Base-by-base conservation (phyloP, 108 stramenopile species). In the Fragilariopsis cylindrus region DNA sequence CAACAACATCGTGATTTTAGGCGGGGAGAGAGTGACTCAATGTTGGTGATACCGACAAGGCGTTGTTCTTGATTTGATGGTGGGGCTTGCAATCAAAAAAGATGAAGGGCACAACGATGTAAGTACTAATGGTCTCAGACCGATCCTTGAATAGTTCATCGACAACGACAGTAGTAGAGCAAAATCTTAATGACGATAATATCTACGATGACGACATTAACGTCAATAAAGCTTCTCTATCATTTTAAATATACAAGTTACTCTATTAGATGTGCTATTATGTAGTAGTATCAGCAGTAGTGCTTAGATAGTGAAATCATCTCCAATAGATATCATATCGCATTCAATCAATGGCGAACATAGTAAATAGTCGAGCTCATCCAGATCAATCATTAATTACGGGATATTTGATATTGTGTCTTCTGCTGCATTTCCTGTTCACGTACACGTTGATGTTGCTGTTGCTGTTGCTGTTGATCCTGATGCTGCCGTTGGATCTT, bases 401-500 rank as follows among this genome's bases (percentile, higher is more conserved):
- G 52, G 1, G 52, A 12, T 15, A 53, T 53, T 53, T n/a, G 15
- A n/a, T 53, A 53, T 12, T n/a, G n/a, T 53, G 52, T 53, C 52
- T n/a, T 53, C 15, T 53, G 12, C 15, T 53, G 12, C 1, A 53
- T 53, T 12, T n/a, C 15, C 12, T 53, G 52, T 15, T 53, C 15
- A 53, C 15, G 52, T 1, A 12, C 2, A 53, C 12, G 52, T 12
- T 53, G 52, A 15, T 53, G 52, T 53, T 53, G 52, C 15, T 53
- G 52, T 53, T 53, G 52, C 15, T 53, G 52, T 53, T 53, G 52
- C 15, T 53, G 52, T 53, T 53, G 52, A 53, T 53, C 15, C 12
- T 53, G 52, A 53, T 53, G 52, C 12, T 53, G 52, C 15, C 15
- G 52, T 53, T 53, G 52, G 2, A 30, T 30, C 30, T 53, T 53